Evolutionary conservation across 495 filamentous ascomycete genomes (phyloP).

Genomic region (Lophium mytilinum): DNA sequence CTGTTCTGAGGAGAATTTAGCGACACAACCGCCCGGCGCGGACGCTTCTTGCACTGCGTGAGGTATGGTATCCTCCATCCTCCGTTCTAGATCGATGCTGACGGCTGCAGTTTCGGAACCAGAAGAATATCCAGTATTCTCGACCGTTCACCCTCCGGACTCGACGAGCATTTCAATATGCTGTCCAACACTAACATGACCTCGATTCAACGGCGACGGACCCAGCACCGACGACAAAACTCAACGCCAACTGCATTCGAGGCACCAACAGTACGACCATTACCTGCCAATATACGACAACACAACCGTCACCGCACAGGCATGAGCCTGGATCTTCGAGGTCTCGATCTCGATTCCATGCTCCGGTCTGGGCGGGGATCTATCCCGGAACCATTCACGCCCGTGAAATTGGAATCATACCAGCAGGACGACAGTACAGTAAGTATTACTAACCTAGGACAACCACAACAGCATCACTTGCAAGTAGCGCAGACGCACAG

Average conservation of each 20-base stretch:
- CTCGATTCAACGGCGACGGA: constrained; percentile 59
- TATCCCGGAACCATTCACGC: constrained; percentile 21
- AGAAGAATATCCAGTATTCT: constrained; percentile 41
- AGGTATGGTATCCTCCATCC: constrained; percentile 41
- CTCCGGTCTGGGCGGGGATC: constrained; percentile 35
- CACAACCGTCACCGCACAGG: constrained; percentile 61
- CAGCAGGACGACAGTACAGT: constrained; percentile 46
- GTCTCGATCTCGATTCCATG: constrained; percentile 38
- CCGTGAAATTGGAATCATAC: constrained; percentile 20
- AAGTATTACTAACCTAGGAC: constrained; percentile 60
- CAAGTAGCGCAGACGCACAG: constrained; percentile 69
- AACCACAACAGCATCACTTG: constrained; percentile 50
- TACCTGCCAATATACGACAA: constrained; percentile 49
- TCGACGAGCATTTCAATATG: constrained; percentile 60
- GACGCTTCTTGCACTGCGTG: constrained; percentile 69
- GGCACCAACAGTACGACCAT: constrained; percentile 53
- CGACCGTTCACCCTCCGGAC: constrained; percentile 49
- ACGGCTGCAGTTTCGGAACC: constrained; percentile 29
- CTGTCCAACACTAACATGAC: constrained; percentile 63
- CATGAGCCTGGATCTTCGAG: constrained; percentile 62
- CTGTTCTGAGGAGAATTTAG: constrained; percentile 31
- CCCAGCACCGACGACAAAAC: constrained; percentile 77
- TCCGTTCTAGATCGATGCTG: constrained; percentile 40
- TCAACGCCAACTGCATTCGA: constrained; percentile 75
- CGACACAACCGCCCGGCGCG: constrained; percentile 43